Percentiles rank a stretch among this genome's conserved stretches.
Evolutionary conservation across 1,284 basidiomycete genomes (phyloP).

Genomic region (Inonotus obliquus): DNA sequence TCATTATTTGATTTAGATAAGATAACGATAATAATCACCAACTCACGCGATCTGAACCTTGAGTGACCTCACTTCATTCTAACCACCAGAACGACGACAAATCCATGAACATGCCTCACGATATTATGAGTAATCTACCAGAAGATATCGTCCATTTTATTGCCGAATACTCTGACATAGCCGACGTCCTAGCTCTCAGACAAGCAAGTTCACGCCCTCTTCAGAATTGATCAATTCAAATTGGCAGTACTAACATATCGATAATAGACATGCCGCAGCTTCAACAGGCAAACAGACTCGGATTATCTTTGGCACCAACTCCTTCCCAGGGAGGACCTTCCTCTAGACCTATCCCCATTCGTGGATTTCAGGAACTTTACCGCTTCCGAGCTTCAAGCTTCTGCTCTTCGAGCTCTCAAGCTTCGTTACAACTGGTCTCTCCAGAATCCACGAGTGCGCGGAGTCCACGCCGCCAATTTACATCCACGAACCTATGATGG

Average conservation of each 20-base stretch:
- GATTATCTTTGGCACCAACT: conserved; percentile 20
- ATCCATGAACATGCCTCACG: neutral
- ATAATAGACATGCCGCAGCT: conserved; percentile 14
- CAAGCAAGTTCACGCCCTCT: conserved; percentile 9
- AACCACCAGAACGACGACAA: neutral
- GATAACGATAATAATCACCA: no score
- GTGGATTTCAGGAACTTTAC: conserved; percentile 8
- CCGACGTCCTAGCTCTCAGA: conserved; percentile 18
- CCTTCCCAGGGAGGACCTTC: conserved; percentile 16
- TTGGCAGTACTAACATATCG: neutral
- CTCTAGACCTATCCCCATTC: conserved; percentile 8
- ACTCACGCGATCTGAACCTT: neutral
- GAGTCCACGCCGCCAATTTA: neutral
- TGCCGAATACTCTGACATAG: conserved; percentile 4
- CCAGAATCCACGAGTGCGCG: conserved; percentile 2
- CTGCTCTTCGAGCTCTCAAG: conserved; percentile 12
- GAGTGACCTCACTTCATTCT: neutral
- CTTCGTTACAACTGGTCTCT: conserved; percentile 15
- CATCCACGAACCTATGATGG: neutral
- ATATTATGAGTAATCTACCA: conserved; percentile 11
- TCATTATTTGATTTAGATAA: neutral
- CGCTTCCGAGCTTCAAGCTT: conserved; percentile 10
- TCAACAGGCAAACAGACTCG: conserved; percentile 12
- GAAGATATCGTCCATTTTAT: conserved; percentile 16
- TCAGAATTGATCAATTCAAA: neutral